Conservation (phyloP, 805 yeast species). For the Cyberlindnera mycetangii region DNA sequence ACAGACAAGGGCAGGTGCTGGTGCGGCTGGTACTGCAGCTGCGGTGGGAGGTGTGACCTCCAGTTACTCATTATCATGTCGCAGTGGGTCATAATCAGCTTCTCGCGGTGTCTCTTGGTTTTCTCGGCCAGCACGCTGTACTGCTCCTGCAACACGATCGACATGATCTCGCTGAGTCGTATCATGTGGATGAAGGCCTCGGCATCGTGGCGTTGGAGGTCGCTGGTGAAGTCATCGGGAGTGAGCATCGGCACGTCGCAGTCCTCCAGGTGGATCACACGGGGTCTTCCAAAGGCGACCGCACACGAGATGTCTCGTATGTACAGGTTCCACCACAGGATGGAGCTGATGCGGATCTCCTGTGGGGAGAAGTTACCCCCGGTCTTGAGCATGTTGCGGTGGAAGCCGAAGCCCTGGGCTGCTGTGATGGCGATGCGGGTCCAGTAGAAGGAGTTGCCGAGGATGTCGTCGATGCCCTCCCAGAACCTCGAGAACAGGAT, state of each 20-base stretch:
- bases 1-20: slow-evolving; percentile 47
- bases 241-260: slow-evolving; percentile 74
- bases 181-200: slow-evolving; percentile 60
- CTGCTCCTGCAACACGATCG: slow-evolving; percentile 65
- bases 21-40: slow-evolving; percentile 57
- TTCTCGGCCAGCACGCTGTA: slow-evolving; percentile 66
- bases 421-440: slow-evolving; percentile 63
- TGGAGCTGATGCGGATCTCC: slow-evolving; percentile 51
- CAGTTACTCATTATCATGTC: slow-evolving; percentile 76
- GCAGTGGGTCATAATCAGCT: slow-evolving; percentile 46
- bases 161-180: slow-evolving; percentile 68
- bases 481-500: slow-evolving; percentile 64
- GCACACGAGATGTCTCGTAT: slow-evolving; percentile 68
- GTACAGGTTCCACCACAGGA: slow-evolving; percentile 78
- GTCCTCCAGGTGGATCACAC: slow-evolving; percentile 64
- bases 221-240: slow-evolving; percentile 61
- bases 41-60: slow-evolving; percentile 65
- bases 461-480: slow-evolving; percentile 70
- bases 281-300: slow-evolving; percentile 72
- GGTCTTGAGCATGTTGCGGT: slow-evolving; percentile 43
- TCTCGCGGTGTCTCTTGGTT: slow-evolving; percentile 43
- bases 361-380: slow-evolving; percentile 33
- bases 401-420: slow-evolving; percentile 77
- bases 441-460: slow-evolving; percentile 68
- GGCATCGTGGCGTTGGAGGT: slow-evolving; percentile 47